Conservation (phyloP, 352 stramenopile genomes). For the Hyaloperonospora brassicae region DNA sequence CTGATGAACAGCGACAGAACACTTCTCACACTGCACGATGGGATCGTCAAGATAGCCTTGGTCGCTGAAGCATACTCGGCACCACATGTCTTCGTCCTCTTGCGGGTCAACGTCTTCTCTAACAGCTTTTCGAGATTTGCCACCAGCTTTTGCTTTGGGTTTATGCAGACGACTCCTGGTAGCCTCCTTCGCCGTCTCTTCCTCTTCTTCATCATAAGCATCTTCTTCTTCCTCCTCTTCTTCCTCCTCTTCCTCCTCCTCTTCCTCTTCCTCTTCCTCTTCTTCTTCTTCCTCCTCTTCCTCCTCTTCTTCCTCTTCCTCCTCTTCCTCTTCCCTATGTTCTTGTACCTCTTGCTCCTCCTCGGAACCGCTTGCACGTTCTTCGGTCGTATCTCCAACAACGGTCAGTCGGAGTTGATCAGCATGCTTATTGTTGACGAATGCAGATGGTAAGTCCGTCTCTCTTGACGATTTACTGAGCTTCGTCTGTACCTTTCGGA, state of each 20-base stretch:
- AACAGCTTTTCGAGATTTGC: constrained; percentile 17
- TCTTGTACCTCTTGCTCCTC: constrained; percentile 30
- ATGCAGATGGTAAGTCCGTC: constrained; percentile 9
- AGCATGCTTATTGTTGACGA: constrained; percentile 12
- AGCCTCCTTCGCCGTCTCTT: constrained; percentile 32
- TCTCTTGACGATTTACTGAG: constrained; percentile 20
- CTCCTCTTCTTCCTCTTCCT: constrained; percentile 28
- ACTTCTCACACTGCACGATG: constrained; percentile 85
- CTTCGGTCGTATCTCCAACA: constrained; percentile 31
- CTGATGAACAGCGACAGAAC: constrained; percentile 76
- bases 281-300: constrained; percentile 17
- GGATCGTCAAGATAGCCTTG: constrained; percentile 81
- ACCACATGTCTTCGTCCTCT: constrained; percentile 83
- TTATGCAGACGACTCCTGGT: constrained; percentile 31
- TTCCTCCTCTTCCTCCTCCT: constrained; percentile 30
- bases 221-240: too few relatives aligned
- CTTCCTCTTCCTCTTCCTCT: constrained; percentile 39
- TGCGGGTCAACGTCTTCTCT: constrained; percentile 44
- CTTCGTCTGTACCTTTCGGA: constrained; percentile 37
- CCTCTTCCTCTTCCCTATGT: constrained; percentile 24
- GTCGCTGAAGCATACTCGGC: constrained; percentile 83
- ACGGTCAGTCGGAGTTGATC: neutral
- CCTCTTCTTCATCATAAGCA: constrained; percentile 32
- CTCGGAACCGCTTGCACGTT: constrained; percentile 37
- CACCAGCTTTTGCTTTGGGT: constrained; percentile 4